Conservation (phyloP, 768 basidiomycete genomes). For the Lactarius deliciosus region DNA sequence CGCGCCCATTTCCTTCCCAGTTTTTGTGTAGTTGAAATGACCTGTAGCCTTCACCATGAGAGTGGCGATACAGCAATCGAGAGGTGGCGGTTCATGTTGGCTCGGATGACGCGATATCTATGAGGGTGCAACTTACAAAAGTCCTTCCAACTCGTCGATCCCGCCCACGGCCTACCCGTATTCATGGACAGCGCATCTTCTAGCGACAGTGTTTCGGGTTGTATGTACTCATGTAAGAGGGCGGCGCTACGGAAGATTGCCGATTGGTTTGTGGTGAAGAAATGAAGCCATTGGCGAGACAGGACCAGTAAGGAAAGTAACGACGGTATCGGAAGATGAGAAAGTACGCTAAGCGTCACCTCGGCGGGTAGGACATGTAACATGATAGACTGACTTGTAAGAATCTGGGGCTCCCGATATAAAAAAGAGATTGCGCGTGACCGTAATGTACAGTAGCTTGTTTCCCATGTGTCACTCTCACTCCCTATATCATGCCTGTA, state of each 20-base stretch:
- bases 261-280: constrained; percentile 48
- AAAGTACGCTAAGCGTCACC: constrained; percentile 48
- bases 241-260: constrained; percentile 59
- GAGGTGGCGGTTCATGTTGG: too few species aligned
- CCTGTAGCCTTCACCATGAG: constrained; percentile 42
- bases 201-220: constrained; percentile 36
- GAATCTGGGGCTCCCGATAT: too few species aligned
- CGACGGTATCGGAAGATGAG: constrained; percentile 48
- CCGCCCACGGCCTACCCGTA: constrained; percentile 27
- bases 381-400: constrained; percentile 28
- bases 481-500: too few species aligned
- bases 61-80: background rate
- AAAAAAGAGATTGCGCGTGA: too few species aligned
- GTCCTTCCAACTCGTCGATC: background rate
- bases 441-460: too few species aligned
- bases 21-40: constrained; percentile 47
- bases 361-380: constrained; percentile 53
- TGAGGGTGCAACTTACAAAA: constrained; percentile 31
- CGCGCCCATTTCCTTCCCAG: constrained; percentile 56
- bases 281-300: constrained; percentile 28
- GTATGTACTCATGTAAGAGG: constrained; percentile 22
- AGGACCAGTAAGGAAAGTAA: constrained; percentile 38
- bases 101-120: too few species aligned
- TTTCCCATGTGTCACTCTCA: too few species aligned
- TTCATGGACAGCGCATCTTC: constrained; percentile 36